A percentile compares a stretch with the other conserved stretches of the same genome.
Conservation (phyloP, 1,139 yeast genomes). For the Blastobotrys niveus region DNA sequence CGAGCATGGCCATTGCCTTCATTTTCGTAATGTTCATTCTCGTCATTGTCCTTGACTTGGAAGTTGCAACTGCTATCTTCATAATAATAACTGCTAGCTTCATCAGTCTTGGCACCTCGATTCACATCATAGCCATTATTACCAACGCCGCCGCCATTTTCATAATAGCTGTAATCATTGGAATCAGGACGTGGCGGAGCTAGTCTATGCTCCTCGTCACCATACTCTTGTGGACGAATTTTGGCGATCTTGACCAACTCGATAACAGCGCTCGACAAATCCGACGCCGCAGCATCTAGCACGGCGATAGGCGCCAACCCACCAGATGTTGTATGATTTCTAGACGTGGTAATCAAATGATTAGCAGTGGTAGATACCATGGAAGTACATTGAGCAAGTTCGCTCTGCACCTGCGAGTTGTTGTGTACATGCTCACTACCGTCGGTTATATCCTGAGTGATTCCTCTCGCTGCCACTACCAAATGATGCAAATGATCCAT, state of each 20-base stretch:
- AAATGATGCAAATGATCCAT: slow-evolving; percentile 33
- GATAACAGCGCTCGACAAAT: slow-evolving; percentile 65
- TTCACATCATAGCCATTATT: background rate
- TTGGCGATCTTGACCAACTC: slow-evolving; percentile 59
- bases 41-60: too few species aligned
- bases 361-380: slow-evolving; percentile 65
- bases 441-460: slow-evolving; percentile 38
- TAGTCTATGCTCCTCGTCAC: slow-evolving; percentile 8
- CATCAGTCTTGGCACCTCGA: background rate
- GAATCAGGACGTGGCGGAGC: slow-evolving; percentile 14
- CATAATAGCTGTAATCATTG: slow-evolving; percentile 5
- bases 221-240: slow-evolving; percentile 31
- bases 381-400: slow-evolving; percentile 29
- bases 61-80: too few species aligned
- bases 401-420: slow-evolving; percentile 22
- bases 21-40: too few species aligned
- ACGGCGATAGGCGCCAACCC: slow-evolving; percentile 64
- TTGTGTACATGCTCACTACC: slow-evolving; percentile 25
- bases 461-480: slow-evolving; percentile 34
- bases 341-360: slow-evolving; percentile 69
- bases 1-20: too few species aligned
- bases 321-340: slow-evolving; percentile 65
- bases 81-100: background rate
- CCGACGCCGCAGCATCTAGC: slow-evolving; percentile 73
- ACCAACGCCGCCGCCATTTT: background rate